Conservation (phyloP, 2,329 filamentous ascomycete species). For the Corinectria fuckeliana region DNA sequence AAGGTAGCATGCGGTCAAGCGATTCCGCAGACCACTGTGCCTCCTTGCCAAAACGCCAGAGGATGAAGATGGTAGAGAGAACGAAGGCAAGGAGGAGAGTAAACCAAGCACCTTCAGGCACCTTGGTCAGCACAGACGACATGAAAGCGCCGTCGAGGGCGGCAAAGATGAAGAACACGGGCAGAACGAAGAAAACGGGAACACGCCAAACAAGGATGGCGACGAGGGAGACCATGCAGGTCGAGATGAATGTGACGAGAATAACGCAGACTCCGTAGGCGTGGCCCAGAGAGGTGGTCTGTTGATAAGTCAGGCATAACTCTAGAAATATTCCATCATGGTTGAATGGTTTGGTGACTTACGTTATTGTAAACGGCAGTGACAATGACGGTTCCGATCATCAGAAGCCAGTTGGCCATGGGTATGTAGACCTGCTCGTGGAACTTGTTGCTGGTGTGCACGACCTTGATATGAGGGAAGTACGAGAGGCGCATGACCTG, state of each 20-base stretch:
- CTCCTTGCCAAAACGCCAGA: constrained; percentile 83
- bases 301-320: constrained; percentile 29
- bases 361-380: constrained; percentile 74
- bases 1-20: constrained; percentile 60
- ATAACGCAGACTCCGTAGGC: constrained; percentile 81
- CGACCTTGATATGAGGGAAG: constrained; percentile 74
- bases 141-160: constrained; percentile 71
- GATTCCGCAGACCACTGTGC: constrained; percentile 74
- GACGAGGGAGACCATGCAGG: constrained; percentile 73
- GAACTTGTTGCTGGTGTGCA: constrained; percentile 71
- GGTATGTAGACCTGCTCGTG: constrained; percentile 79
- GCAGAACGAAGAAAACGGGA: constrained; percentile 61
- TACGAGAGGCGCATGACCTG: constrained; percentile 71
- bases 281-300: constrained; percentile 70
- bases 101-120: constrained; percentile 79
- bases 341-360: constrained; percentile 30
- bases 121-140: constrained; percentile 71
- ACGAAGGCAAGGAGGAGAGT: constrained; percentile 68
- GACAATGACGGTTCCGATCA: constrained; percentile 74
- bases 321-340: not conserved
- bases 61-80: constrained; percentile 67
- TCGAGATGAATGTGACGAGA: constrained; percentile 77
- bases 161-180: constrained; percentile 67
- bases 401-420: constrained; percentile 75
- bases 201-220: constrained; percentile 74